phyloP scores from a whole-genome alignment of 2,329 filamentous ascomycete species.

The Xylaria sp. region DNA sequence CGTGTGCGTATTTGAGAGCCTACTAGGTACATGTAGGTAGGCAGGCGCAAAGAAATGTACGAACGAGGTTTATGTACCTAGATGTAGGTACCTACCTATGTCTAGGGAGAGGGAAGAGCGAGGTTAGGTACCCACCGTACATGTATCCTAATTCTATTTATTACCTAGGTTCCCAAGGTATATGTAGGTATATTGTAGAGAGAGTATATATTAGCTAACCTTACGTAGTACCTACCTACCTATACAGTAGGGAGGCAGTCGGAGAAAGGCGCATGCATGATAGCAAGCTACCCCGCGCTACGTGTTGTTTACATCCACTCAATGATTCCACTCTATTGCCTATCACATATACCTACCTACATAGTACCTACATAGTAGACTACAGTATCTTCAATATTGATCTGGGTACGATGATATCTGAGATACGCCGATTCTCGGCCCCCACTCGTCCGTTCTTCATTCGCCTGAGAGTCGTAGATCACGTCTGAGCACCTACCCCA shows the following conservation, averaged over 20 bases:
- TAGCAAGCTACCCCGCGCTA: constrained; percentile 28
- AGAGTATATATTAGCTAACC: no score
- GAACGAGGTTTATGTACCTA: not conserved
- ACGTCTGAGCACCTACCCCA: not conserved
- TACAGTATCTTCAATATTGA: no score
- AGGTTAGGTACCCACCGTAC: not conserved
- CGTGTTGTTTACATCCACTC: constrained; percentile 26
- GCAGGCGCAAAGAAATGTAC: no score
- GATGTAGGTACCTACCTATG: not conserved
- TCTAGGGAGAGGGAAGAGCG: not conserved
- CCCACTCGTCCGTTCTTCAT: not conserved
- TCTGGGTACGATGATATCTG: no score
- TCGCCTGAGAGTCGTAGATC: not conserved
- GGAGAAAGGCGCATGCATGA: not conserved
- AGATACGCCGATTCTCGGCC: no score
- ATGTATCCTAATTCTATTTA: no score
- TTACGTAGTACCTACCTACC: no score
- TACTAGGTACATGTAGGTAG: no score
- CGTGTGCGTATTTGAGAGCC: not conserved
- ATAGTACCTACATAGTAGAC: no score
- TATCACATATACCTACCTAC: not conserved
- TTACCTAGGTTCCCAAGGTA: no score
- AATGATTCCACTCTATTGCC: not conserved
- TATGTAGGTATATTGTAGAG: no score
- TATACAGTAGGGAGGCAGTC: not conserved